Percentiles rank a stretch among this genome's conserved stretches.
phyloP scores from a whole-genome alignment of 768 basidiomycete genomes.

The Hygrocybe punicea region DNA sequence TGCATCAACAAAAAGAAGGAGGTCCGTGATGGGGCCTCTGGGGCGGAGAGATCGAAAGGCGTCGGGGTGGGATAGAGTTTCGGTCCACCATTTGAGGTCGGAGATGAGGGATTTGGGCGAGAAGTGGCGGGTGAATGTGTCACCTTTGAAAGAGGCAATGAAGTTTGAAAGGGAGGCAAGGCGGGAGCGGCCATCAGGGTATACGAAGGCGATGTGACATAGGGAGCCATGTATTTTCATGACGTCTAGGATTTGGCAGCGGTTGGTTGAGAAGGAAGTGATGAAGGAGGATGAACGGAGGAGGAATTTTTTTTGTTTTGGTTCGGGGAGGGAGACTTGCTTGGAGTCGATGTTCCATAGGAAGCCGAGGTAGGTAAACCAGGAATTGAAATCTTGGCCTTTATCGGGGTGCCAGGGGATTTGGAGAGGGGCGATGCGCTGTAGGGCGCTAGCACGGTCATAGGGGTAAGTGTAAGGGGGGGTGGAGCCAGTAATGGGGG shows the following conservation, averaged over 20 bases:
- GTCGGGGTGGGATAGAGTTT: background rate
- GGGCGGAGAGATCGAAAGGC: slow-evolving; percentile 13
- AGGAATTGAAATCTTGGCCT: no score
- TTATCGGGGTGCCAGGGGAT: no score
- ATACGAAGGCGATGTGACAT: slow-evolving; percentile 25
- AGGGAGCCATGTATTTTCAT: slow-evolving; percentile 31
- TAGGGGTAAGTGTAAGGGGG: background rate
- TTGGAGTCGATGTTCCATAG: no score
- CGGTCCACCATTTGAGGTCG: slow-evolving; percentile 36
- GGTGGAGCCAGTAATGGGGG: background rate
- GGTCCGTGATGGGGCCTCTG: background rate
- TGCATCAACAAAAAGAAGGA: slow-evolving; percentile 12
- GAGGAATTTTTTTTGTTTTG: slow-evolving; percentile 27
- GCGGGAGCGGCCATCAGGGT: slow-evolving; percentile 19
- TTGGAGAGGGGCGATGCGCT: slow-evolving; percentile 14
- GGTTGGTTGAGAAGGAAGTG: background rate
- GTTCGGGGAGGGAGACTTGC: no score
- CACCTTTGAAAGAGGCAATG: slow-evolving; percentile 20
- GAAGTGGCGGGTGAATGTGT: slow-evolving; percentile 10
- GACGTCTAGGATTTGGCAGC: background rate
- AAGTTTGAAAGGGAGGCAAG: slow-evolving; percentile 28
- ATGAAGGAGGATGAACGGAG: slow-evolving; percentile 16
- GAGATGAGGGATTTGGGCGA: slow-evolving; percentile 20
- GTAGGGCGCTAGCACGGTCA: background rate
- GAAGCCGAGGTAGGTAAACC: no score